Evolutionary conservation across 441 rosid species (phyloP), one percentile per base, ranked within the genome.

Genomic region (Viola pubescens): DNA sequence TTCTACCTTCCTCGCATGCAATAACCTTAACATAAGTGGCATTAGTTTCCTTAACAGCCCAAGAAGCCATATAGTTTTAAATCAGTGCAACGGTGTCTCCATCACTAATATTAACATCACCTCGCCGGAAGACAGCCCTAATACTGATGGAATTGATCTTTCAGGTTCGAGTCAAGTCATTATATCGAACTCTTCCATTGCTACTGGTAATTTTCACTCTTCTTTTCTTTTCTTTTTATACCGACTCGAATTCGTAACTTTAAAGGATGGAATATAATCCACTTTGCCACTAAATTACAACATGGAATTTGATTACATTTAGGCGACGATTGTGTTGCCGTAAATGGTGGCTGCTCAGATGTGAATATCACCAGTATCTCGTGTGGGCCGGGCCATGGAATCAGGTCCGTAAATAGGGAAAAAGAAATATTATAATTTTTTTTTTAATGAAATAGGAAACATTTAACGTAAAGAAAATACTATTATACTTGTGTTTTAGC

Each of bases 121-220:
- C 8, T 78, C 85, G 6, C 85, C 87, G 0, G 63, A 37, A 6
- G 45, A 69, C n/a, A 80, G 83, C 55, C 79, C 79, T 2, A 82
- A 82, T 59, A 80, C 85, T 2, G 83, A 78, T 62, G 88, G 83
- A 6, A 71, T 80, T 50, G 71, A 70, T 52, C 58, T 80, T 8
- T 3, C 71, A 0, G 0, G 0, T 7, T 67, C 80, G 0, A 64
- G 37, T 40, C 14, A 72, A 7, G 40, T 82, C 11, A 7, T 57
- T 5, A 59, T 78, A 4, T 37, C 1, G 0, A 26, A 74, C 51
- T 62, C 73, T 4, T 3, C 5, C 13, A 82, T 80, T 3, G 68
- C 59, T 64, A 73, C 77, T 5, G 80, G 82, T 79, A 56, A 56
- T n/a, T 52, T 52, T 19, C 39, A n/a, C 26, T 0, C 26, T 8